These are phyloP conservation scores for Penicillium fimorum DNA, from an alignment of 495 filamentous ascomycete genomes.

Conservation along the genomic window DNA sequence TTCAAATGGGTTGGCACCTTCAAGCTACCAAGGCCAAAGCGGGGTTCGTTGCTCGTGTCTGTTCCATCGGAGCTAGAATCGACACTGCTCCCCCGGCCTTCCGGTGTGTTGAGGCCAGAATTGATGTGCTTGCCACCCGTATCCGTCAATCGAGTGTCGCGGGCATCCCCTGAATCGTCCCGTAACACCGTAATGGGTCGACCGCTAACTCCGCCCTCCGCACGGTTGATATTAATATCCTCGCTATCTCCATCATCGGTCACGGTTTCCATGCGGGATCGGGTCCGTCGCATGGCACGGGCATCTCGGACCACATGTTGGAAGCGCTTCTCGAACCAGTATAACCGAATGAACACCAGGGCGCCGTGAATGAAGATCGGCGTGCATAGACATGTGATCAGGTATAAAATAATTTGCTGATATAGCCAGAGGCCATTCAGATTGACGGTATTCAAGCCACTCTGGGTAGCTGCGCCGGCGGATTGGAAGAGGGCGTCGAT, in stretches of 20 bases:
- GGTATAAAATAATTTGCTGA: constrained; percentile 72
- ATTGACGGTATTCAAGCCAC: constrained; percentile 85
- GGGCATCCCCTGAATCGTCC: constrained; percentile 37
- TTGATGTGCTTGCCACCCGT: constrained; percentile 17
- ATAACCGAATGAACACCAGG: constrained; percentile 87
- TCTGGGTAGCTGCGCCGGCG: constrained; percentile 80
- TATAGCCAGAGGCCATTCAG: constrained; percentile 71
- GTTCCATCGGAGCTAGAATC: constrained; percentile 22
- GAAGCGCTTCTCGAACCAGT: constrained; percentile 97
- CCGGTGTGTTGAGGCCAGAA: constrained; percentile 27
- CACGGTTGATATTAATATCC: constrained; percentile 43
- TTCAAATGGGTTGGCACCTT: constrained; percentile 52
- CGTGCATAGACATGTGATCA: constrained; percentile 71
- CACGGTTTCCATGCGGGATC: constrained; percentile 57
- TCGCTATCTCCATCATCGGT: constrained; percentile 48
- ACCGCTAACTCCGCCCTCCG: constrained; percentile 68
- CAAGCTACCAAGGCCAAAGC: constrained; percentile 31
- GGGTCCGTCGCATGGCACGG: constrained; percentile 51
- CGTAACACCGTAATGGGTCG: constrained; percentile 74
- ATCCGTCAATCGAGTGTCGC: constrained; percentile 25
- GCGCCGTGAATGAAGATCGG: constrained; percentile 87
- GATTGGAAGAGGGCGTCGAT: constrained; percentile 89
- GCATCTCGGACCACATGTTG: constrained; percentile 68
- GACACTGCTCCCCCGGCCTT: constrained; percentile 18
- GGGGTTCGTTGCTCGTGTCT: constrained; percentile 14